A percentile compares a stretch with the other conserved stretches of the same genome.
Conservation (phyloP, 2,329 filamentous ascomycete genomes). For the Rhynchosporium graminicola region DNA sequence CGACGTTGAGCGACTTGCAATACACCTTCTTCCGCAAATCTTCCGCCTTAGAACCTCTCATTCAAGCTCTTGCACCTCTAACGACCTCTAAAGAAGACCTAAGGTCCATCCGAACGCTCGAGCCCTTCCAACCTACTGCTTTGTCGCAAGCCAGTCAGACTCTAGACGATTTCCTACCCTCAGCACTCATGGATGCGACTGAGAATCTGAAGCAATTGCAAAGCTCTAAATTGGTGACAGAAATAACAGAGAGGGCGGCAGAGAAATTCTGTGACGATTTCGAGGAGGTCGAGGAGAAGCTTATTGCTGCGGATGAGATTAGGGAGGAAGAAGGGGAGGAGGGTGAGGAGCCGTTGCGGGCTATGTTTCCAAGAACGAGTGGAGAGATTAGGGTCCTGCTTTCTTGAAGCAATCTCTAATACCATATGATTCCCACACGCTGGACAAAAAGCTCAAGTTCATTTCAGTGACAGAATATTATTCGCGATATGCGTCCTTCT, state of each 20-base stretch:
- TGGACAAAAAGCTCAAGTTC: neutral
- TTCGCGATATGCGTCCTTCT: no score
- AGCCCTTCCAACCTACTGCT: slow-evolving; percentile 58
- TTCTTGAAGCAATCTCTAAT: slow-evolving; percentile 26
- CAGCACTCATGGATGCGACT: slow-evolving; percentile 87
- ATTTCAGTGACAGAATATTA: no score
- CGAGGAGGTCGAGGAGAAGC: slow-evolving; percentile 64
- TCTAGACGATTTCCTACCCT: slow-evolving; percentile 88
- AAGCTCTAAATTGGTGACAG: slow-evolving; percentile 69
- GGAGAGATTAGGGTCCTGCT: slow-evolving; percentile 41
- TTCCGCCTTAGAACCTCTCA: slow-evolving; percentile 71
- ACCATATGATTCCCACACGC: neutral
- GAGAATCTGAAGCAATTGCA: slow-evolving; percentile 76
- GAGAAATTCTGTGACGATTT: slow-evolving; percentile 85
- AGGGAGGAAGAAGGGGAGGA: slow-evolving; percentile 35
- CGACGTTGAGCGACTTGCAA: slow-evolving; percentile 66
- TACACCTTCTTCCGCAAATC: slow-evolving; percentile 69
- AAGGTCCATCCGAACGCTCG: slow-evolving; percentile 58
- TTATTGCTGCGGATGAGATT: slow-evolving; percentile 59
- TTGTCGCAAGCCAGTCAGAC: slow-evolving; percentile 71
- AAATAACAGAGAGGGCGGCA: slow-evolving; percentile 80
- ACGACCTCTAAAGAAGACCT: slow-evolving; percentile 52
- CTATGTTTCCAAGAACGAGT: slow-evolving; percentile 41
- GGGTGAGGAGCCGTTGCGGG: slow-evolving; percentile 33
- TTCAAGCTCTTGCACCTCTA: slow-evolving; percentile 52